Conservation (phyloP, 495 filamentous ascomycete species). For the Penicillium antarcticum region DNA sequence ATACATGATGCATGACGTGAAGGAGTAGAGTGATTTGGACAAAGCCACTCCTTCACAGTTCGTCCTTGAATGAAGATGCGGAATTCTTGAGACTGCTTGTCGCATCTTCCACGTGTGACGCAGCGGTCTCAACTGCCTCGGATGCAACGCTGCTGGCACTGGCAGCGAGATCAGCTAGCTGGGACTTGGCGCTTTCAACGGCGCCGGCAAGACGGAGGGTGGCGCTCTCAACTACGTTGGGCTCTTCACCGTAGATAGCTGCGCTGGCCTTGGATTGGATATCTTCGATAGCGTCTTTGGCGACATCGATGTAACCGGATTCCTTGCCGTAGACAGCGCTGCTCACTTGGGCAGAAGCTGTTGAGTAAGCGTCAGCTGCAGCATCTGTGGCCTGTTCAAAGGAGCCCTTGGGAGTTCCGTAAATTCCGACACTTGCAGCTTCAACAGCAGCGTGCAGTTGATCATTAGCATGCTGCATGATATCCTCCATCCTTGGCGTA, state of each 20-base stretch:
- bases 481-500: slow-evolving; percentile 55
- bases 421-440: slow-evolving; percentile 57
- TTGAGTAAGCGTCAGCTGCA: slow-evolving; percentile 46
- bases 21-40: background rate
- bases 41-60: slow-evolving; percentile 42
- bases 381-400: slow-evolving; percentile 52
- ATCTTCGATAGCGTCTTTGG: slow-evolving; percentile 45
- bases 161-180: slow-evolving; percentile 41
- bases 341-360: slow-evolving; percentile 46
- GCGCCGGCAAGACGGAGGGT: slow-evolving; percentile 42
- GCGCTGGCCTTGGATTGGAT: slow-evolving; percentile 51
- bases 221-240: slow-evolving; percentile 54
- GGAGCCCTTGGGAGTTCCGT: slow-evolving; percentile 55
- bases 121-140: slow-evolving; percentile 36
- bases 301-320: slow-evolving; percentile 46
- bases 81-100: slow-evolving; percentile 30
- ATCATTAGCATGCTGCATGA: slow-evolving; percentile 52
- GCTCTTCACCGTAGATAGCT: slow-evolving; percentile 53
- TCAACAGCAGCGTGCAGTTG: slow-evolving; percentile 57
- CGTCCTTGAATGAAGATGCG: slow-evolving; percentile 45
- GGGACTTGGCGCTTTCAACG: slow-evolving; percentile 47
- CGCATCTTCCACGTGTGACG: slow-evolving; percentile 47
- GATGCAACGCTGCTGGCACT: slow-evolving; percentile 33
- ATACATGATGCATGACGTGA: slow-evolving; percentile 5
- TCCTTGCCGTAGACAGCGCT: slow-evolving; percentile 56